These are phyloP conservation scores for Amanita exitialis DNA, from an alignment of 768 basidiomycete species.

Conservation along the genomic window DNA sequence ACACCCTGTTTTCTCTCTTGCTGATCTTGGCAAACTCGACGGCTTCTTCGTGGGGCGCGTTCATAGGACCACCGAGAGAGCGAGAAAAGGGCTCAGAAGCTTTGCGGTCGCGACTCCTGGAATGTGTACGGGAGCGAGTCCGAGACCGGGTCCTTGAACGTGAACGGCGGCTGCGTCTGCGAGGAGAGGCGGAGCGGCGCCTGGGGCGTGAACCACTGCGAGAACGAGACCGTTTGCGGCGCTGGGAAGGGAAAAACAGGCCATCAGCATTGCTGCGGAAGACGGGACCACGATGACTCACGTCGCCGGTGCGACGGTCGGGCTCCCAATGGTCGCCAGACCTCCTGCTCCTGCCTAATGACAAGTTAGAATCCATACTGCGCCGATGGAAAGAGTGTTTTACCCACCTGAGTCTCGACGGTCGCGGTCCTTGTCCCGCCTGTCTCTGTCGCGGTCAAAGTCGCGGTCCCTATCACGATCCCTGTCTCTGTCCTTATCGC, in stretches of 20 bases:
- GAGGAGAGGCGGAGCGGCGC: conserved; percentile 57
- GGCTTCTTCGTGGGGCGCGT: conserved; percentile 87
- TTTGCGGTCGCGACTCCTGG: conserved; percentile 58
- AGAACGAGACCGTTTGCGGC: conserved; percentile 59
- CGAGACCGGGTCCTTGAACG: conserved; percentile 36
- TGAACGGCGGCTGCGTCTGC: conserved; percentile 48
- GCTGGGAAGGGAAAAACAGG: conserved; percentile 23
- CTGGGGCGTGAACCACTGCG: conserved; percentile 63
- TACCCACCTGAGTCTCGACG: conserved; percentile 44
- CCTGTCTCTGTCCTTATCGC: conserved; percentile 33
- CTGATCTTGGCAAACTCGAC: conserved; percentile 91
- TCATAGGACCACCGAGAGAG: conserved; percentile 83
- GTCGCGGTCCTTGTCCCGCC: conserved; percentile 28
- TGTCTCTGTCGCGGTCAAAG: conserved; percentile 31
- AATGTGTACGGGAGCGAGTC: conserved; percentile 52
- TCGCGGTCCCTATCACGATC: conserved; percentile 33
- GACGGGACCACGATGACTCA: conserved; percentile 22
- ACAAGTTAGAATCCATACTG: conserved; percentile 1
- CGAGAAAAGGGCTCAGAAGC: conserved; percentile 56
- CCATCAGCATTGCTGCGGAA: background rate
- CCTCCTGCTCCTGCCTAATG: conserved; percentile 28
- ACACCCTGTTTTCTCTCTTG: conserved; percentile 97
- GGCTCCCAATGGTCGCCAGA: conserved; percentile 79
- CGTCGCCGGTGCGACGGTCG: conserved; percentile 64
- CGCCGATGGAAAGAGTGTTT: background rate